Evolutionary conservation across 306 rosid species (phyloP).

Genomic region (Amphicarpaea edgeworthii): DNA sequence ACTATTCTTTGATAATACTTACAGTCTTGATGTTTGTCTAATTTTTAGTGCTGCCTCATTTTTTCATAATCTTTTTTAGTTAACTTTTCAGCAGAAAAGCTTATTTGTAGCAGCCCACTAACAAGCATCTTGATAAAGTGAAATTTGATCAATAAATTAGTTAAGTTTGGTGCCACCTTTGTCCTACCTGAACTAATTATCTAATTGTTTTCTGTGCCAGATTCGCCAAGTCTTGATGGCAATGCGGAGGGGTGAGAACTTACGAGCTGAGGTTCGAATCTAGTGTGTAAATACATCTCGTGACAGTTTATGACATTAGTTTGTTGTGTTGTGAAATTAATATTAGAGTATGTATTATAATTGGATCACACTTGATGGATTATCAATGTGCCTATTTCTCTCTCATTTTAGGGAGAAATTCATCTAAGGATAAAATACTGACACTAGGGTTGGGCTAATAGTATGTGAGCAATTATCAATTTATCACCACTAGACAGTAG

Average conservation of each 20-base stretch:
- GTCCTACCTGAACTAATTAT: constrained; percentile 41
- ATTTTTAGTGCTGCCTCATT: constrained; percentile 43
- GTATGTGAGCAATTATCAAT: not conserved
- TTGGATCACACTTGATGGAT: constrained; percentile 27
- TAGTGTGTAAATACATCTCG: constrained; percentile 23
- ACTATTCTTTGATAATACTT: constrained; percentile 15
- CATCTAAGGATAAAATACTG: constrained; percentile 12
- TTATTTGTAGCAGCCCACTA: constrained; percentile 31
- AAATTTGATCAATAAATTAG: constrained; percentile 18
- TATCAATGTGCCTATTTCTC: constrained; percentile 13
- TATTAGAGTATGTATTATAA: constrained; percentile 23
- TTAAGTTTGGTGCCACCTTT: constrained; percentile 37
- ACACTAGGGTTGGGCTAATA: constrained; percentile 1
- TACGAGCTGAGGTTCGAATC: constrained; percentile 82
- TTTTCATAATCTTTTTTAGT: constrained; percentile 33
- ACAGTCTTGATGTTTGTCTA: constrained; percentile 25
- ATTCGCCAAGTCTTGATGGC: constrained; percentile 92
- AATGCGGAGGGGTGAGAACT: constrained; percentile 90
- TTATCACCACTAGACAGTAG: not conserved
- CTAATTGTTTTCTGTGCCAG: constrained; percentile 58
- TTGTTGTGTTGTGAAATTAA: constrained; percentile 31
- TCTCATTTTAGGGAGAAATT: constrained; percentile 26
- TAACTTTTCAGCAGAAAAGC: constrained; percentile 8
- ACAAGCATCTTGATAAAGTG: constrained; percentile 15
- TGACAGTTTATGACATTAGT: constrained; percentile 34